These are phyloP conservation scores for Vitis amurensis DNA, from an alignment of 164 flowering plant genomes.

Conservation along the genomic window DNA sequence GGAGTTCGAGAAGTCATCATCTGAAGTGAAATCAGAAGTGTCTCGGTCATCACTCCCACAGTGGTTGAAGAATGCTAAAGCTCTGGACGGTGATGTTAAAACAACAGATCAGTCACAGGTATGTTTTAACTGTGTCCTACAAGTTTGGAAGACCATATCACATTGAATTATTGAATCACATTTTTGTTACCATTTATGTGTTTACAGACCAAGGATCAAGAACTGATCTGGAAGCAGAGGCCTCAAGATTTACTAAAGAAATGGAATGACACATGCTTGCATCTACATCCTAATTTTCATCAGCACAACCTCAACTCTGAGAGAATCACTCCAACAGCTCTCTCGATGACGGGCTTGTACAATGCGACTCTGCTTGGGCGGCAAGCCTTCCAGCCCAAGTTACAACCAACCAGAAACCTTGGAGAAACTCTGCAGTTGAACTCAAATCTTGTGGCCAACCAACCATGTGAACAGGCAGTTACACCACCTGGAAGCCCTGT, in stretches of 20 bases:
- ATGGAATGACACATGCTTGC: slow-evolving; percentile 77
- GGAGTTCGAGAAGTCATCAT: slow-evolving; percentile 52
- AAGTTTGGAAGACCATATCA: not conserved
- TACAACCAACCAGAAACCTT: slow-evolving; percentile 37
- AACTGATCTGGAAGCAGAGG: slow-evolving; percentile 54
- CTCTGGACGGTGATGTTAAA: slow-evolving; percentile 22
- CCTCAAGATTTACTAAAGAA: slow-evolving; percentile 66
- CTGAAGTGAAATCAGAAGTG: slow-evolving; percentile 54
- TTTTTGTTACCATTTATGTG: not conserved
- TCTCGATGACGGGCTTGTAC: slow-evolving; percentile 37
- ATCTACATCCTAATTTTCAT: slow-evolving; percentile 66
- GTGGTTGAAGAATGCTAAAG: slow-evolving; percentile 83
- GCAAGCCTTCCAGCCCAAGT: slow-evolving; percentile 52
- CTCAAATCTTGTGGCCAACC: slow-evolving; percentile 17
- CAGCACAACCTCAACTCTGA: slow-evolving; percentile 28
- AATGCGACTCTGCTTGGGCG: slow-evolving; percentile 40
- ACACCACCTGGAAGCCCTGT: slow-evolving; percentile 72
- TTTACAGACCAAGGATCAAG: slow-evolving; percentile 57
- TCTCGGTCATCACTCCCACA: slow-evolving; percentile 54
- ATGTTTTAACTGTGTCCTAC: slow-evolving; percentile 4
- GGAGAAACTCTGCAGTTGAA: slow-evolving; percentile 45
- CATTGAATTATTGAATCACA: not conserved
- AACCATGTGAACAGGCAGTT: slow-evolving; percentile 17
- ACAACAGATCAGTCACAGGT: slow-evolving; percentile 47
- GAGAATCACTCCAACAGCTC: slow-evolving; percentile 30